Percentiles rank a stretch among this genome's conserved stretches.
Conservation (phyloP, 352 stramenopile species). For the Pelagophyceae sp. region DNA sequence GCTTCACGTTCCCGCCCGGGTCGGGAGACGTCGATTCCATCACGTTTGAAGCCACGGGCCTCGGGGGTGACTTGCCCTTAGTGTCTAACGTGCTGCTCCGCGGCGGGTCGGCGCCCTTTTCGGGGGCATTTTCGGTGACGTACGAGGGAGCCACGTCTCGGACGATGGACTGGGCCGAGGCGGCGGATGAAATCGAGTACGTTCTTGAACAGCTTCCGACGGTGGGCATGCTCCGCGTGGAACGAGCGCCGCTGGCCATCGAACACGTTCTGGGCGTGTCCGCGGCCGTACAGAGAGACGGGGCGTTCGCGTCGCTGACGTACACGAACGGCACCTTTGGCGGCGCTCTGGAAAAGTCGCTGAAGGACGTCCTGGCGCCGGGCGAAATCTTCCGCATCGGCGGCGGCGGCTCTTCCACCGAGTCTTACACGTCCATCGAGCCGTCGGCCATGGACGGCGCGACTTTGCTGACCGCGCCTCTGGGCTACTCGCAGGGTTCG, state of each 20-base stretch:
- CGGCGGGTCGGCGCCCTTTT: constrained; percentile 46
- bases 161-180: constrained; percentile 48
- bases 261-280: constrained; percentile 43
- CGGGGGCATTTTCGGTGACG: constrained; percentile 47
- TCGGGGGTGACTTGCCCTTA: constrained; percentile 36
- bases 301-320: constrained; percentile 34
- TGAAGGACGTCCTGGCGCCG: constrained; percentile 46
- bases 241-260: constrained; percentile 39
- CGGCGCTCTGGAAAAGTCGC: constrained; percentile 3
- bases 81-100: constrained; percentile 29
- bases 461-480: not conserved
- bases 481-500: not conserved
- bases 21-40: constrained; percentile 54
- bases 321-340: constrained; percentile 33
- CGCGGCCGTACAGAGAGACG: constrained; percentile 46
- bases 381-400: constrained; percentile 57
- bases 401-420: constrained; percentile 29
- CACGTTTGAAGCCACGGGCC: constrained; percentile 33
- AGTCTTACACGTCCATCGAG: constrained; percentile 31
- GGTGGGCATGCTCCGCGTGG: constrained; percentile 50
- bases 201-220: constrained; percentile 51
- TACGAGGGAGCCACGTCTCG: constrained; percentile 43
- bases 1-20: constrained; percentile 59
- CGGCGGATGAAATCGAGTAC: constrained; percentile 42
- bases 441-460: constrained; percentile 20